Percentiles rank a stretch among this genome's conserved stretches.
These are phyloP conservation scores for Diospyros lotus DNA, from an alignment of 148 eudicot species.

Conservation along the genomic window DNA sequence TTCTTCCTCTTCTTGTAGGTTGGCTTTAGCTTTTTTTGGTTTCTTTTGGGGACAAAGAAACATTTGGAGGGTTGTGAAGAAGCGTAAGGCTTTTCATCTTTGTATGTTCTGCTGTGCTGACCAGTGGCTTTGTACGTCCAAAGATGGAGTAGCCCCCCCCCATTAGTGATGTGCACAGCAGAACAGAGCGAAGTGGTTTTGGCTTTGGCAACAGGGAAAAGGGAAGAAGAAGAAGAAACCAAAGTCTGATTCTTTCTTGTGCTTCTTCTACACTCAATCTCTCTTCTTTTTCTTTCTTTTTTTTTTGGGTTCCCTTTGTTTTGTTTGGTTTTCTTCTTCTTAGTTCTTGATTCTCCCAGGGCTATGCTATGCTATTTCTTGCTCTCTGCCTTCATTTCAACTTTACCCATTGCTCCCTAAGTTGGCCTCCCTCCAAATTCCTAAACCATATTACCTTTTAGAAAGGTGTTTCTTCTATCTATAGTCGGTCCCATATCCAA, in stretches of 20 bases:
- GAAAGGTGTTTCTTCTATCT: too few relatives aligned
- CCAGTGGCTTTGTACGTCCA: constrained; percentile 2
- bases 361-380: too few relatives aligned
- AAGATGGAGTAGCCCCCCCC: constrained; percentile 15
- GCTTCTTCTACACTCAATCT: constrained; percentile 23
- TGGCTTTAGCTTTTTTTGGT: constrained; percentile 6
- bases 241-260: constrained; percentile 18
- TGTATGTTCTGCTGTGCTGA: constrained; percentile 11
- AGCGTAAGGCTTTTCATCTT: constrained; percentile 1
- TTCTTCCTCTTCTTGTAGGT: neutral
- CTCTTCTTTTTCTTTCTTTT: neutral
- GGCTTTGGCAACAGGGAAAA: neutral
- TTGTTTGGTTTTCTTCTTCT: constrained; percentile 33
- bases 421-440: too few relatives aligned
- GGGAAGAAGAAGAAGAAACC: constrained; percentile 1
- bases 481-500: too few relatives aligned
- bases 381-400: too few relatives aligned
- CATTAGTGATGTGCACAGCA: too few relatives aligned
- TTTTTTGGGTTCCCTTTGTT: neutral
- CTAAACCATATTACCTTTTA: too few relatives aligned
- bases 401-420: too few relatives aligned
- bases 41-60: constrained; percentile 10
- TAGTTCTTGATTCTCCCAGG: constrained; percentile 11
- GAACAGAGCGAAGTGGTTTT: too few relatives aligned
- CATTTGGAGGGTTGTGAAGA: constrained; percentile 6